Evolutionary conservation across 108 stramenopile species (phyloP).

Genomic region (Fragilariopsis cylindrus): DNA sequence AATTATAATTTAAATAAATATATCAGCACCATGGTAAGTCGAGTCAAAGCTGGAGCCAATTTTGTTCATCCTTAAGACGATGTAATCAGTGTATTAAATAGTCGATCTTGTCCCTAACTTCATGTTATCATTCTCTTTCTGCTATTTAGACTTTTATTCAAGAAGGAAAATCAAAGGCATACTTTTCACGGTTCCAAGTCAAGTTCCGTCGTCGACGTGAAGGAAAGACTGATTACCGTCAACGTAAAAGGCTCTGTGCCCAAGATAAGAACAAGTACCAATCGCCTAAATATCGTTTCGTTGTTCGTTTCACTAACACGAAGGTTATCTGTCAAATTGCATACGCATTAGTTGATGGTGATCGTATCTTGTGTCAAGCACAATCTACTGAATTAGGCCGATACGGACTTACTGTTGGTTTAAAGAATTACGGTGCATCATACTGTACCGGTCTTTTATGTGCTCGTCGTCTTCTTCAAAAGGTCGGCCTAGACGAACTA

Average conservation of each 20-base stretch:
- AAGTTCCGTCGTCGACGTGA: constrained; percentile 99
- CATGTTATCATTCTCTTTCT: no score
- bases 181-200: constrained; percentile 99
- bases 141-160: constrained; percentile 84
- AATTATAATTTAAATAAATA: no score
- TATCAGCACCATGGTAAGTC: no score
- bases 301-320: constrained; percentile 94
- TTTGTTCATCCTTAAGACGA: no score
- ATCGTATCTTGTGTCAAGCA: constrained; percentile 89
- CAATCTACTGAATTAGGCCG: constrained; percentile 91
- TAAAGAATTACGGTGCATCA: constrained; percentile 99
- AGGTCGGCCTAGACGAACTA: constrained; percentile 94
- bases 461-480: constrained; percentile 94
- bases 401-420: constrained; percentile 94
- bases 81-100: no score
- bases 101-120: no score
- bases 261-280: constrained; percentile 99
- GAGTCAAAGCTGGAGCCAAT: no score
- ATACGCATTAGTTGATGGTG: constrained; percentile 95
- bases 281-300: constrained; percentile 97
- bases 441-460: constrained; percentile 98
- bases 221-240: constrained; percentile 99
- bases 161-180: constrained; percentile 93
- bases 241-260: constrained; percentile 94
- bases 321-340: constrained; percentile 96